phyloP scores from a whole-genome alignment of 2,329 filamentous ascomycete genomes.

The Exophiala mesophila region DNA sequence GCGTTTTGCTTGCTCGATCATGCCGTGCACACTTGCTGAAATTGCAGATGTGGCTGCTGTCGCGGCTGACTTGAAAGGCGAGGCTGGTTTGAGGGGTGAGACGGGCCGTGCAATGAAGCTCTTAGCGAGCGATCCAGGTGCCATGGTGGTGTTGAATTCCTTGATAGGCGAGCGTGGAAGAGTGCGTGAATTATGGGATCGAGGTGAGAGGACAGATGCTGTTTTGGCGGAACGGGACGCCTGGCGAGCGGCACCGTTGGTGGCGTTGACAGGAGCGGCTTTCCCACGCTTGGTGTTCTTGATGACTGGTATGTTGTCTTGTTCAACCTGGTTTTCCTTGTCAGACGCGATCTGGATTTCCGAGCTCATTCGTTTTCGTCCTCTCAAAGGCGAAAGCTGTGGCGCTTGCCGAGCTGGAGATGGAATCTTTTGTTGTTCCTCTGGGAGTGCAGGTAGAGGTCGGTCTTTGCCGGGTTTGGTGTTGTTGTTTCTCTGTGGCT shows the following conservation, averaged over 20 bases:
- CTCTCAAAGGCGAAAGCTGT: conserved; percentile 16
- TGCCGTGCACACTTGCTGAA: conserved; percentile 22
- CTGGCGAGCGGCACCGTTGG: conserved; percentile 34
- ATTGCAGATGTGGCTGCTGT: conserved; percentile 29
- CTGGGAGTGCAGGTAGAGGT: conserved; percentile 29
- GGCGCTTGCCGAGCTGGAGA: conserved; percentile 30
- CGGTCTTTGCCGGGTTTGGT: conserved; percentile 16
- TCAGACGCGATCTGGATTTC: conserved; percentile 43
- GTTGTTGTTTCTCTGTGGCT: conserved; percentile 12
- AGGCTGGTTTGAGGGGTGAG: conserved; percentile 34
- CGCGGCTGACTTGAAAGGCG: conserved; percentile 43
- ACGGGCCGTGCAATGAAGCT: conserved; percentile 53
- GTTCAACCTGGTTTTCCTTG: conserved; percentile 49
- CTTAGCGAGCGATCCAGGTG: conserved; percentile 28
- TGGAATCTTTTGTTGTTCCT: conserved; percentile 26
- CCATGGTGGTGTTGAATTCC: conserved; percentile 34
- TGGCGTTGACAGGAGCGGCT: too few species aligned
- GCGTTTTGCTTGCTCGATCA: conserved; percentile 24
- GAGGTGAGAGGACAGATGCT: conserved; percentile 69
- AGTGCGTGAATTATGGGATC: conserved; percentile 73
- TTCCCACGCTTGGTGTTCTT: conserved; percentile 55
- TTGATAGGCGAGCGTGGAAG: conserved; percentile 53
- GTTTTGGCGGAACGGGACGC: conserved; percentile 36
- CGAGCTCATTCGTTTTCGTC: conserved; percentile 29
- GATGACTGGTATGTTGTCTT: conserved; percentile 55